phyloP scores from a whole-genome alignment of 768 basidiomycete genomes.

The Russula abietina region DNA sequence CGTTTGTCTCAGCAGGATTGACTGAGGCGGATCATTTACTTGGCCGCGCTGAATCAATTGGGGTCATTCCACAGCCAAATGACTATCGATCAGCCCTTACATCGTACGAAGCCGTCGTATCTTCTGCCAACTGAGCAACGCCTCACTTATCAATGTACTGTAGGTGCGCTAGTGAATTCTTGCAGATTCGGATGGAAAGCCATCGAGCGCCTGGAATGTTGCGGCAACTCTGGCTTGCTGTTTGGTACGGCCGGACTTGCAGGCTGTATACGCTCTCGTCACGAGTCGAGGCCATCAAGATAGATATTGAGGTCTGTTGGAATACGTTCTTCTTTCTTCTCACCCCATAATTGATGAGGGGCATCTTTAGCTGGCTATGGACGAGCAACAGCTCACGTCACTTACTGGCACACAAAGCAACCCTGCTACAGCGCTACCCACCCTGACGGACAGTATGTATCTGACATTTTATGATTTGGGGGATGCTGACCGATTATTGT shows the following conservation, averaged over 20 bases:
- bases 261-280: background rate
- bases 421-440: too few species aligned
- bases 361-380: background rate
- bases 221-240: background rate
- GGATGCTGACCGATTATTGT: too few species aligned
- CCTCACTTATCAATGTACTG: too few species aligned
- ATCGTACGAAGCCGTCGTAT: background rate
- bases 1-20: background rate
- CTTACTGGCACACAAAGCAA: background rate
- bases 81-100: background rate
- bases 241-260: slow-evolving; percentile 3
- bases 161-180: background rate
- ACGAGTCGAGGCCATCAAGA: background rate
- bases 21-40: background rate
- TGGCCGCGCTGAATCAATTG: background rate
- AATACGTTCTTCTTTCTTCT: background rate
- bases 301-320: background rate
- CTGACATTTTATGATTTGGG: too few species aligned
- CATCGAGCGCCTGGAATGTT: background rate
- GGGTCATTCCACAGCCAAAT: background rate
- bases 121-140: too few species aligned
- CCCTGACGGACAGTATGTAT: too few species aligned
- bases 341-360: background rate
- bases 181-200: slow-evolving; percentile 3
- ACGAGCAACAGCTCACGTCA: background rate